These are phyloP conservation scores for Cryptosporidium sp. DNA, from an alignment of 169 alveolate species.

Conservation along the genomic window DNA sequence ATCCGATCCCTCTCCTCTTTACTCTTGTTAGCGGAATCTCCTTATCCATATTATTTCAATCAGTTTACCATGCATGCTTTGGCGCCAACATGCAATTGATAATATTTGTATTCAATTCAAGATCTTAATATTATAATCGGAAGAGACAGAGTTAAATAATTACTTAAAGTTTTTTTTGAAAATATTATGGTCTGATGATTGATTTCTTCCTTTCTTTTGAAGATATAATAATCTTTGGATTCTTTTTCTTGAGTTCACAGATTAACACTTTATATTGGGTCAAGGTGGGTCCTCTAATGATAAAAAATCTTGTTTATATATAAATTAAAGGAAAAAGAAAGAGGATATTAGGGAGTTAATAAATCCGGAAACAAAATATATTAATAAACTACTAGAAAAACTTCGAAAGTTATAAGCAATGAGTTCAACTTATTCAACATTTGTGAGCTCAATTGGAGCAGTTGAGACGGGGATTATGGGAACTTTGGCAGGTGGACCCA, in stretches of 20 bases:
- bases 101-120: neutral
- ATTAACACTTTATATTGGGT: too few species aligned
- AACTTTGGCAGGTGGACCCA: conserved; percentile 68
- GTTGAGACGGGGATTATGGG: conserved; percentile 68
- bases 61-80: neutral
- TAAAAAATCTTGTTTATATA: too few species aligned
- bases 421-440: conserved; percentile 25
- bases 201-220: too few species aligned
- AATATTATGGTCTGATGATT: neutral
- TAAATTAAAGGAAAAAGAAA: neutral
- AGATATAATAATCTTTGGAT: too few species aligned
- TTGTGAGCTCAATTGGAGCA: conserved; percentile 68
- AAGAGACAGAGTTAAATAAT: neutral
- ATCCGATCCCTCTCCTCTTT: too few species aligned
- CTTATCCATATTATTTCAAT: neutral
- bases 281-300: too few species aligned
- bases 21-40: neutral
- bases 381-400: neutral
- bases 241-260: too few species aligned
- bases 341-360: neutral
- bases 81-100: conserved; percentile 8
- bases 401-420: neutral
- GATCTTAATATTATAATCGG: neutral
- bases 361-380: neutral
- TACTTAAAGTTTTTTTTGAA: neutral